These are phyloP conservation scores for Astraeus odoratus DNA, from an alignment of 768 basidiomycete species.

Conservation along the genomic window DNA sequence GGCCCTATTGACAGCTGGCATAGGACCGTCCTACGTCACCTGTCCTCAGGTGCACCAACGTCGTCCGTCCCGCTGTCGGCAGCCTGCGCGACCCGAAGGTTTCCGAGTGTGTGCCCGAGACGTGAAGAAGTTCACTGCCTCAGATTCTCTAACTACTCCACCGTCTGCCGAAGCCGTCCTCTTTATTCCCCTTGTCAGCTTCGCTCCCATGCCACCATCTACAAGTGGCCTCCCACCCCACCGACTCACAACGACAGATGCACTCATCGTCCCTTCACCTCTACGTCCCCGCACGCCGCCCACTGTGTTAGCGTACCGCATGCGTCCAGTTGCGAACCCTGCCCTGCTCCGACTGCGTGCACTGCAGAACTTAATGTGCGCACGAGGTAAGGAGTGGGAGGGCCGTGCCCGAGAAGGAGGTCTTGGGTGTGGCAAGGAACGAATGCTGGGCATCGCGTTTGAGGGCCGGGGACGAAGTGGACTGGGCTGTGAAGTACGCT, in stretches of 20 bases:
- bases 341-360: conserved; percentile 52
- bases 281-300: conserved; percentile 34
- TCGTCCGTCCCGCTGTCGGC: conserved; percentile 7
- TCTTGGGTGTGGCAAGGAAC: conserved; percentile 50
- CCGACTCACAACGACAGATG: conserved; percentile 28
- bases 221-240: conserved; percentile 18
- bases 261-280: conserved; percentile 35
- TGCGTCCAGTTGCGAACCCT: conserved; percentile 56
- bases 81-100: conserved; percentile 28
- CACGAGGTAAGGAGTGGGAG: conserved; percentile 40
- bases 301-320: conserved; percentile 33
- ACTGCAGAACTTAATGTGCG: conserved; percentile 47
- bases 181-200: conserved; percentile 36
- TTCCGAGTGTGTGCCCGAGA: conserved; percentile 38
- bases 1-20: conserved; percentile 39
- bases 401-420: conserved; percentile 42
- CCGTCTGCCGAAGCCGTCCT: conserved; percentile 22
- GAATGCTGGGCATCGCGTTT: conserved; percentile 50
- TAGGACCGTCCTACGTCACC: conserved; percentile 16
- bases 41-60: conserved; percentile 15
- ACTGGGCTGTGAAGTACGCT: conserved; percentile 37
- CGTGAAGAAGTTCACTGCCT: conserved; percentile 35
- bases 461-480: conserved; percentile 54
- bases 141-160: conserved; percentile 7
- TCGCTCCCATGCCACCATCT: conserved; percentile 25